Base-by-base conservation (phyloP, 257 asterid genomes). In the Cinchona pubescens region DNA sequence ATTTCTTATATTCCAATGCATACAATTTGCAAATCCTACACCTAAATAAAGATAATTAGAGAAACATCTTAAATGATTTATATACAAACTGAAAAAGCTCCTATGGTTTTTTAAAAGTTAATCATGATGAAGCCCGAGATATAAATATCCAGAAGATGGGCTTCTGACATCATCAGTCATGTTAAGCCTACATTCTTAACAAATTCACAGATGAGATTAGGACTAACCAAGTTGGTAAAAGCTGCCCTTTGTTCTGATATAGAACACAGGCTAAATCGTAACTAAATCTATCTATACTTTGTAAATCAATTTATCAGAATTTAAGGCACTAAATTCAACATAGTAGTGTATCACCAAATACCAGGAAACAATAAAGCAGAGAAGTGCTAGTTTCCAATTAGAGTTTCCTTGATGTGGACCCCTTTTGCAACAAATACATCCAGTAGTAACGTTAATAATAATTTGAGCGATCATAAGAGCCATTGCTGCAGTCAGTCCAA, bases 301-400 rank as follows among this genome's bases (percentile, higher is more conserved):
- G 62, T 25, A 10, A 56, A 53, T 18, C 30, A 69, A 30, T 5
- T 11, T 29, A 60, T 60, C 8, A 29, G 30, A 30, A 60, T 13
- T 29, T 29, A 6, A 35, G 34, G 61, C n/a, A 19, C 46, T 9
- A 30, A 64, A 49, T 70, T 21, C 13, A 56, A 60, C 56, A 37
- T 7, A 49, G 32, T 27, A 43, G 29, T 45, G 37, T 61, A 70
- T 19, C 73, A 73, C 56, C 73, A 69, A 74, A 86, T 88, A 95
- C 99, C 99, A 92, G 75, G 98, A 94, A 59, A 90, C 92, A 2
- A 91, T 82, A 58, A 87, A 90, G 92, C 95, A 90, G 82, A 85
- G 64, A 38, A 92, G 93, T 10, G 95, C 95, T n/a, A 90, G 65
- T 42, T 82, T 87, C 96, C 96, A 89, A 58, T 85, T 86, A 71